phyloP scores from a whole-genome alignment of 2,329 filamentous ascomycete species.

The Neoarthrinium moseri region DNA sequence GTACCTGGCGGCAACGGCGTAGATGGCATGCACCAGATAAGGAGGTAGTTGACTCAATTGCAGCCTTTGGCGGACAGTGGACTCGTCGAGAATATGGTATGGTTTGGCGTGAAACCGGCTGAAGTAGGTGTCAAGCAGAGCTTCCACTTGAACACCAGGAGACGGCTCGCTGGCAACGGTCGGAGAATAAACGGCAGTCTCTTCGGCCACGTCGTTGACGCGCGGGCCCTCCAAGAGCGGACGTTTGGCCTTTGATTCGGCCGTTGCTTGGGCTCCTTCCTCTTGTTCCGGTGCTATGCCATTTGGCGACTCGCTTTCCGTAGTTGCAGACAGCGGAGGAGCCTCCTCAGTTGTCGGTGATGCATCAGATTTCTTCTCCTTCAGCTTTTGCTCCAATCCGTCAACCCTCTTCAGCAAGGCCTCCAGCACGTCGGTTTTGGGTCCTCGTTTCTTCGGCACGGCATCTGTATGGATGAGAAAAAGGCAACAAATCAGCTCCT shows the following conservation, averaged over 20 bases:
- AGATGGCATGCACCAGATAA: constrained; percentile 56
- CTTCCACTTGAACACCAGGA: constrained; percentile 52
- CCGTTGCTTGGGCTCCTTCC: constrained; percentile 24
- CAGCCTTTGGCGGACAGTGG: constrained; percentile 68
- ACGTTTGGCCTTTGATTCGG: constrained; percentile 41
- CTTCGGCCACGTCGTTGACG: constrained; percentile 29
- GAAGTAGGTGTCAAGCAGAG: constrained; percentile 77
- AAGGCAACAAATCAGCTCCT: not conserved
- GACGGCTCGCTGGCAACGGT: constrained; percentile 41
- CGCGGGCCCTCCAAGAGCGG: constrained; percentile 34
- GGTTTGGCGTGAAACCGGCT: constrained; percentile 77
- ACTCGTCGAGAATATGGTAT: constrained; percentile 78
- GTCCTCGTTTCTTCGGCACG: constrained; percentile 84
- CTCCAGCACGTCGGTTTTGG: constrained; percentile 86
- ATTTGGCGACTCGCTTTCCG: constrained; percentile 21
- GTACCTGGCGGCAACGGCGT: constrained; percentile 62
- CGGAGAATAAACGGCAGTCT: constrained; percentile 43
- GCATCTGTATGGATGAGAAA: constrained; percentile 58
- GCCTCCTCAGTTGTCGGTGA: constrained; percentile 37
- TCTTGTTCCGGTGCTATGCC: constrained; percentile 12
- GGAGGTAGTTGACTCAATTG: constrained; percentile 64
- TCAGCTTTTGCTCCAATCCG: constrained; percentile 76
- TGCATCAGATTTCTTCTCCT: constrained; percentile 57
- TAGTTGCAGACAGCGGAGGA: constrained; percentile 19
- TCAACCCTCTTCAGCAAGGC: constrained; percentile 82